Evolutionary conservation across 139 green algal species (phyloP), one percentile per base, ranked within the genome.

Genomic region (Chlamydomonas eustigma): DNA sequence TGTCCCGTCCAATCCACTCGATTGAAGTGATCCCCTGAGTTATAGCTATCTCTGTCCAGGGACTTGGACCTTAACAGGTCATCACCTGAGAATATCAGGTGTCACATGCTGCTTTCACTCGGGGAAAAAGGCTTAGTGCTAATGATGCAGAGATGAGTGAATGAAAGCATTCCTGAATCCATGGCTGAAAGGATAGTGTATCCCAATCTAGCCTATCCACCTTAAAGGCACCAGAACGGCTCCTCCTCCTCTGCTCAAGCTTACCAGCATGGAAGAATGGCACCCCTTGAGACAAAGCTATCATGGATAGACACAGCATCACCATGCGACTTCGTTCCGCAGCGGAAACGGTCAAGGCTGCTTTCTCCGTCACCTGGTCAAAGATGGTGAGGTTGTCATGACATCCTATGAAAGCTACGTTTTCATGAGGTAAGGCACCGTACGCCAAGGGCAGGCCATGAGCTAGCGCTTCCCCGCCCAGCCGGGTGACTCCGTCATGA

Each of bases 361-460:
- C 79, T 63, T 79, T 82, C 39, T 82, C 77, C n/a, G 70, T 73
- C 28, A 81, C 70, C 58, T 75, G 38, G 83, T 97, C 93, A 83
- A 94, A 97, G 12, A 94, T 87, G 44, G 89, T 94, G 63, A 94
- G 88, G 75, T 95, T 95, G 83, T 97, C 93, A 78, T 97, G 93
- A 74, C 92, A 96, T 72, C 85, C 87, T 3, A 92, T 86, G 83
- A 95, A 97, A 37, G 91, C 87, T 30, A 97, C 88, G 64, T 92
- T 89, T 75, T 97, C 91, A 63, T 51, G 74, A 0, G 90, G 88
- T 28, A 87, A 39, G 2, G 31, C 63, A 34, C 87, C 82, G 68
- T 95, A 95, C 4, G 80, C 86, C 50, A 89, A 78, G 0, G 85
- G 85, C 71, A 82, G 76, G 3, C 37, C 69, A 18, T 44, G 76